phyloP scores from a whole-genome alignment of 768 basidiomycete species.

The Chalciporus chontae region DNA sequence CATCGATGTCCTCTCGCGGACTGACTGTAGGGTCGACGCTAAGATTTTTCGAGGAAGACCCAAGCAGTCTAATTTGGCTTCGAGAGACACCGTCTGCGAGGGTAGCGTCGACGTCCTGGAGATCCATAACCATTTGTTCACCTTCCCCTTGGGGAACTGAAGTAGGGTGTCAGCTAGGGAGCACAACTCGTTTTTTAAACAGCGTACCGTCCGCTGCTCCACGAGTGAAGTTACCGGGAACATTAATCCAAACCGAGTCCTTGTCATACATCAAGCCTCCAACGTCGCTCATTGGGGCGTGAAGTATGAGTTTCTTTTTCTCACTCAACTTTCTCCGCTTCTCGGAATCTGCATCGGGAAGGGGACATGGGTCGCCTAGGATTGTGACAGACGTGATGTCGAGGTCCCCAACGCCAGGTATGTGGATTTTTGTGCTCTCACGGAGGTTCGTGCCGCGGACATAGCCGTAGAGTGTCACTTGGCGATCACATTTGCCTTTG shows the following conservation, averaged over 20 bases:
- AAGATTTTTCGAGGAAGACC: constrained; percentile 72
- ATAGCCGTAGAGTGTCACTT: constrained; percentile 91
- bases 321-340: constrained; percentile 90
- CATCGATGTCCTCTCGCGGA: constrained; percentile 34
- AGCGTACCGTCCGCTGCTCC: constrained; percentile 61
- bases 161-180: background rate
- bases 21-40: constrained; percentile 35
- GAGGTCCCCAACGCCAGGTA: constrained; percentile 93
- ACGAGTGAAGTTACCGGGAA: constrained; percentile 89
- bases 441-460: constrained; percentile 86
- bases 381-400: constrained; percentile 67
- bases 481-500: constrained; percentile 91
- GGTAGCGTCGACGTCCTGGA: constrained; percentile 82
- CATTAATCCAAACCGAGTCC: constrained; percentile 97
- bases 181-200: background rate
- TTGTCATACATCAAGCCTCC: constrained; percentile 98
- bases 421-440: constrained; percentile 75
- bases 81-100: constrained; percentile 80
- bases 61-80: constrained; percentile 82
- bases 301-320: constrained; percentile 86
- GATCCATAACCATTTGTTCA: constrained; percentile 95
- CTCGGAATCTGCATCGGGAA: constrained; percentile 89
- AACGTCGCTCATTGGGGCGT: constrained; percentile 99
- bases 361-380: constrained; percentile 92
- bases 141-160: constrained; percentile 86